phyloP scores from a whole-genome alignment of 2,329 filamentous ascomycete species.

The Xylariales sp. region DNA sequence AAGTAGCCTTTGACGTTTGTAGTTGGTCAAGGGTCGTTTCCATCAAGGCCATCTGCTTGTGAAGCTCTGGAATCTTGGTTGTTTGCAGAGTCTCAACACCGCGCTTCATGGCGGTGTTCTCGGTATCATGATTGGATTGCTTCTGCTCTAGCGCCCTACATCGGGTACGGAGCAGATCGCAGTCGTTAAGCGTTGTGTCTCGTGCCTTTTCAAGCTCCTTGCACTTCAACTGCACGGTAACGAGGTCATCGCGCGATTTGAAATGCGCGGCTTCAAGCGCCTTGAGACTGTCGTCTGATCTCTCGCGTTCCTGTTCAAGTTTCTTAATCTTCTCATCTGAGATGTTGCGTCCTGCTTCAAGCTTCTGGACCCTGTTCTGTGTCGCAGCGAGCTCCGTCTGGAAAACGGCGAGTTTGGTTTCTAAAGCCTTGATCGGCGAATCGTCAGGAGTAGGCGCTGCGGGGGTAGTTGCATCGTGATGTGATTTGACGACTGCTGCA shows the following conservation, averaged over 20 bases:
- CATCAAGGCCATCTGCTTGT: not conserved
- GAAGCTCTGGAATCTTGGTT: not conserved
- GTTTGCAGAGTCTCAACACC: not conserved
- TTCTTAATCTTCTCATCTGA: not conserved
- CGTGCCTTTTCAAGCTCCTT: not conserved
- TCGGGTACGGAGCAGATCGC: not conserved
- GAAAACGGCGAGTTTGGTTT: constrained; percentile 17
- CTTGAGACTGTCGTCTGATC: not conserved
- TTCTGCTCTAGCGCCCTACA: not conserved
- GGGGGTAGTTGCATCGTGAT: constrained; percentile 5
- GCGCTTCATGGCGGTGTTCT: not conserved
- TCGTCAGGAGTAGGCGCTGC: constrained; percentile 8
- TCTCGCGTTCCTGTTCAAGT: not conserved
- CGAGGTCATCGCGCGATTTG: not conserved
- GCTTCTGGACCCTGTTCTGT: constrained; percentile 10
- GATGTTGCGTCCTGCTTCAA: constrained; percentile 6
- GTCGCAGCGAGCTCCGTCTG: constrained; percentile 13
- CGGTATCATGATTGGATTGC: not conserved
- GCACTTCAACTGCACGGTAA: not conserved
- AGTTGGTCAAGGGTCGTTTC: not conserved
- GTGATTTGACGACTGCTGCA: not conserved
- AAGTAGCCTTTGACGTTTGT: not conserved
- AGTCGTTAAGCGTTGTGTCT: not conserved
- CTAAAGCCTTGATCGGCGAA: constrained; percentile 13
- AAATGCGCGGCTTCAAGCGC: not conserved